A percentile compares a stretch with the other conserved stretches of the same genome.
These are phyloP conservation scores for Hysterium pulicare DNA, from an alignment of 2,329 filamentous ascomycete genomes.

Conservation along the genomic window DNA sequence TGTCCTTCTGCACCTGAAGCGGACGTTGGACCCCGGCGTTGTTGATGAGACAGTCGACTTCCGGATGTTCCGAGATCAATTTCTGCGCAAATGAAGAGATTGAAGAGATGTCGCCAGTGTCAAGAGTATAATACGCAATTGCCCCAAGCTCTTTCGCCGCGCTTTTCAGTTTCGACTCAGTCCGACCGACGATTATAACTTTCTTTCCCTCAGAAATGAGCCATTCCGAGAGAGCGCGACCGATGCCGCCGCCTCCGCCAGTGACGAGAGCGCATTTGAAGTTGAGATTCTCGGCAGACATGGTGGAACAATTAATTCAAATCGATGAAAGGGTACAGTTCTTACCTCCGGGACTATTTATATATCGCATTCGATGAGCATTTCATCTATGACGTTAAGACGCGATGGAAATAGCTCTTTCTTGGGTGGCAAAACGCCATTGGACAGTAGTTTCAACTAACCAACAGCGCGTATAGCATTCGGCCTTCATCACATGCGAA, in stretches of 20 bases:
- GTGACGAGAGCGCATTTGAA: slow-evolving; percentile 45
- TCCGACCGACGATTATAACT: slow-evolving; percentile 54
- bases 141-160: slow-evolving; percentile 46
- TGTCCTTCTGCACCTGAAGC: slow-evolving; percentile 43
- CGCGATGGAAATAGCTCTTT: too few species aligned
- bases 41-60: slow-evolving; percentile 58
- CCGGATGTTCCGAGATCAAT: slow-evolving; percentile 49
- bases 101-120: slow-evolving; percentile 46
- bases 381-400: too few species aligned
- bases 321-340: too few species aligned
- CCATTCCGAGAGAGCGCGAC: slow-evolving; percentile 44
- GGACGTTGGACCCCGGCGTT: slow-evolving; percentile 59
- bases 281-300: too few species aligned
- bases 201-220: slow-evolving; percentile 47
- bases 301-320: too few species aligned
- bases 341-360: too few species aligned
- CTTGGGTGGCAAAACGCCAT: too few species aligned
- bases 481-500: too few species aligned
- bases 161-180: slow-evolving; percentile 50
- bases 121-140: slow-evolving; percentile 51
- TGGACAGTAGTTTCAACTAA: too few species aligned
- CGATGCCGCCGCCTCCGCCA: slow-evolving; percentile 52
- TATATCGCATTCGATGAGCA: too few species aligned
- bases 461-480: too few species aligned
- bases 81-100: slow-evolving; percentile 47